Evolutionary conservation across 1,284 basidiomycete genomes (phyloP).

Genomic region (Pseudozyma hubeiensis): DNA sequence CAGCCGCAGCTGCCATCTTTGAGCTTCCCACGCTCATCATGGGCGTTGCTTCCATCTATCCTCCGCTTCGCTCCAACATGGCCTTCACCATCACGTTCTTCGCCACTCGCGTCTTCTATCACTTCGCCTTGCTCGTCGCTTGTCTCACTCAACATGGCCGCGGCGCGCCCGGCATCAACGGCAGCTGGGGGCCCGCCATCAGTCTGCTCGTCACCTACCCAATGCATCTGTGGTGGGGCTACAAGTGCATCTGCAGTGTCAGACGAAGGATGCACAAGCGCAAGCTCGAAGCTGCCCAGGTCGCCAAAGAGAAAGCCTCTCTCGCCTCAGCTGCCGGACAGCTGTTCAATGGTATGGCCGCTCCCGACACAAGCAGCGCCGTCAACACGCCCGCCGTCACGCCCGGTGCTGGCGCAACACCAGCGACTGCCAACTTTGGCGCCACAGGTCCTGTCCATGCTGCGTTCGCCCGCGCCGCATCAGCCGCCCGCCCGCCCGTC

Average conservation of each 20-base stretch:
- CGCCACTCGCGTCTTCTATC: constrained; percentile 62
- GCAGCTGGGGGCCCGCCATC: constrained; percentile 55
- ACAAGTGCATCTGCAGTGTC: constrained; percentile 65
- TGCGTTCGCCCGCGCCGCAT: constrained; percentile 55
- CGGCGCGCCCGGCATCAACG: constrained; percentile 45
- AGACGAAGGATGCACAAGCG: constrained; percentile 63
- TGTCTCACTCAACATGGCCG: constrained; percentile 53
- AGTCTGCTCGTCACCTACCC: constrained; percentile 58
- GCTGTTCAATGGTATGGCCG: constrained; percentile 57
- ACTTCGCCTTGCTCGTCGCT: constrained; percentile 56
- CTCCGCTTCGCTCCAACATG: constrained; percentile 64
- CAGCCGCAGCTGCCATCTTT: constrained; percentile 60
- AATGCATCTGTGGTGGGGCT: constrained; percentile 68
- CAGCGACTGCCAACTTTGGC: constrained; percentile 45
- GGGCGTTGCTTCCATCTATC: constrained; percentile 62
- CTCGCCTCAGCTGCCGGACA: constrained; percentile 51
- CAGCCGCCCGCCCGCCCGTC: constrained; percentile 47
- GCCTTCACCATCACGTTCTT: constrained; percentile 66
- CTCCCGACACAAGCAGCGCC: constrained; percentile 58
- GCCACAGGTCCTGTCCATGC: constrained; percentile 50
- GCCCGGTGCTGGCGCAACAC: constrained; percentile 49
- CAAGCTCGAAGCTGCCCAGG: constrained; percentile 49
- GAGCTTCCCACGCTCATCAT: constrained; percentile 67
- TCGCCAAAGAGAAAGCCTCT: constrained; percentile 46
- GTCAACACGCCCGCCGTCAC: constrained; percentile 63